Base-by-base conservation (phyloP, 495 filamentous ascomycete genomes). In the Elasticomyces elasticus region DNA sequence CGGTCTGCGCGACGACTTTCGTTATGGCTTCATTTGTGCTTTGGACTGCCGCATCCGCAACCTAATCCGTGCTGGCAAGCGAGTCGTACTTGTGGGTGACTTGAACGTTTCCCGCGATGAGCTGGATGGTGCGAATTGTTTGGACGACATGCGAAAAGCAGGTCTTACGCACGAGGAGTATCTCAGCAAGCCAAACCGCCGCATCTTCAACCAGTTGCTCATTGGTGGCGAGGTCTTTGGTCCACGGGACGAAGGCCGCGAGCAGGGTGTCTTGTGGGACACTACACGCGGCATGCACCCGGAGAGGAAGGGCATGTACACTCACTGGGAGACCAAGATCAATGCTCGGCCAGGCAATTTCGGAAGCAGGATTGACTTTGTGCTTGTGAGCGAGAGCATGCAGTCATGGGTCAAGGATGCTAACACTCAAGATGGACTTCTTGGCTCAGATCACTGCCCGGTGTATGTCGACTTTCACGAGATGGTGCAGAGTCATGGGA, bases 391-490 rank as follows among this genome's bases (percentile, higher is more conserved):
- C 55, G 71, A 82, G 37, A 76, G 78, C 30, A 91, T 95, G 80
- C 85, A 82, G 58, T 69, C 77, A 51, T 97, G 90, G 90, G 86
- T 95, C 64, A 71, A 66, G 25, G 84, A 87, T 51, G 80, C 87
- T n/a, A 87, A 96, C 61, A 97, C 97, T 27, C 92, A 96, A 64
- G 90, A 96, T 68, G 92, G 91, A 2, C 72, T 98, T 9, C 80
- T 95, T 77, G 92, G 92, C 11, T 98, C 92, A 0, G 92, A 98
- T 62, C 92, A 98, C 66, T 98, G 92, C 60, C 92, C 92, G 0
- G 91, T 98, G 3, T 97, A 82, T 66, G 87, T 84, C 12, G 69
- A 76, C n/a, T 74, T 90, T 31, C 83, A 85, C 45, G 77, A 89
- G 30, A 70, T 60, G 0, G 76, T 95, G 6, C 54, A 63, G 0